Evolutionary conservation across 1,139 yeast species (phyloP), one percentile per base, ranked within the genome.

Genomic region (Protomyces inundatus): DNA sequence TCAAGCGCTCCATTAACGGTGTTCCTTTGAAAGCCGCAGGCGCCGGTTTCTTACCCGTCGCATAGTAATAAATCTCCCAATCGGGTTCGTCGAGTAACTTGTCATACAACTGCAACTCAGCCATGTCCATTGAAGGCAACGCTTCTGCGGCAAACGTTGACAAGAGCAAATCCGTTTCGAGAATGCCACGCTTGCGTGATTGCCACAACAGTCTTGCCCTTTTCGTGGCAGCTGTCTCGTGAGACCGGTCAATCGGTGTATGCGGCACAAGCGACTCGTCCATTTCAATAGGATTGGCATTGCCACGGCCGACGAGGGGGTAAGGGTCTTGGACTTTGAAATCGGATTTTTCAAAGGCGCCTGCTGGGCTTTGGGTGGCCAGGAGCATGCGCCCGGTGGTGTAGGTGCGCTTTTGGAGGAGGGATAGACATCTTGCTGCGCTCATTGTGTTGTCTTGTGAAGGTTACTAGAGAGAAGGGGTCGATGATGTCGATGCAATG

Each of bases 1-100:
- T 93, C 69, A 93, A 78, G 77, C 81, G 74, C 65, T 75, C 74
- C 79, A 93, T 80, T 55, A 93, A 77, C 71, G 81, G 77, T 16
- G 89, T 83, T 66, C 85, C 73, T 73, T 84, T 80, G 96, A 97
- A 91, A 71, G 82, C 81, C 55, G 88, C 91, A 5, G 98, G 97
- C 16, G 69, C 66, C 83, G 85, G 71, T 80, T 88, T 76, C 89
- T 89, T 70, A 16, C 57, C 55, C 6, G 97, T 90, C 33, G 96
- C 97, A 98, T 98, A 93, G 77, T 93, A 93, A 76, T 90, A 95
- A 68, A 93, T 91, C 74, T 93, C 98, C 98, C 98, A 95, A 75
- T 93, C 99, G 14, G 93, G 84, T 76, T 91, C 96, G 74, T 95
- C 96, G 73, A 93, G 80, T 35, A 67, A 42, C 16, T 81, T 75